These are phyloP conservation scores for Phyllosticta citriasiana DNA, from an alignment of 2,329 filamentous ascomycete species.

Conservation along the genomic window DNA sequence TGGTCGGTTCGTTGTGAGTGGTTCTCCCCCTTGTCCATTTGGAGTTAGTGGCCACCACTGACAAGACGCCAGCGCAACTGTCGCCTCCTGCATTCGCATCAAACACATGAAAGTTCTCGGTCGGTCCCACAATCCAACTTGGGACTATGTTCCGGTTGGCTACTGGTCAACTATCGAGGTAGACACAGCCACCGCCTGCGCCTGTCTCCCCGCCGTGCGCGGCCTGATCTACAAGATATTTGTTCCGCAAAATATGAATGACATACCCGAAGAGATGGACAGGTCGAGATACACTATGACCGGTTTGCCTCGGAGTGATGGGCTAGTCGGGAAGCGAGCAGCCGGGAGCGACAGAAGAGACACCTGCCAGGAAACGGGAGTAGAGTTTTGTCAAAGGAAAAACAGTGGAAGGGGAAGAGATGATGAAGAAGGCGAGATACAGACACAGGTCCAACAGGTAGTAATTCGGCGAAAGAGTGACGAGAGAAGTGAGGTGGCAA, in stretches of 20 bases:
- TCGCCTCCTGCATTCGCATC: slow-evolving; percentile 36
- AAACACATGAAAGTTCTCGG: slow-evolving; percentile 35
- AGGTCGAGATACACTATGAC: background rate
- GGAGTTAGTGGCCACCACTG: background rate
- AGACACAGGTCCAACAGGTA: background rate
- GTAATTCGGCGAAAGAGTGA: background rate
- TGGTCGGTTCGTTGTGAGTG: slow-evolving; percentile 29
- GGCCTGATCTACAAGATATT: slow-evolving; percentile 11
- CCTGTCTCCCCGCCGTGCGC: slow-evolving; percentile 23
- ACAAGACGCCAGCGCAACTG: slow-evolving; percentile 26
- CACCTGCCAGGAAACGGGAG: background rate
- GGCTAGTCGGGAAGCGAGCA: background rate
- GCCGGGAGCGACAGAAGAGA: background rate
- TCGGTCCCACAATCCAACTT: slow-evolving; percentile 30
- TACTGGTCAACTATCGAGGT: slow-evolving; percentile 29
- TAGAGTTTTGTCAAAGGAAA: background rate
- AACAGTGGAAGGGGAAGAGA: background rate
- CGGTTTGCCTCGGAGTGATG: background rate
- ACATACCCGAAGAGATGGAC: background rate
- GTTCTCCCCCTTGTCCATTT: background rate
- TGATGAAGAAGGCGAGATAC: background rate
- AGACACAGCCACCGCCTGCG: slow-evolving; percentile 27
- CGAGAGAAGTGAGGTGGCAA: background rate
- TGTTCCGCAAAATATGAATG: background rate
- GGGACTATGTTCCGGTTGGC: slow-evolving; percentile 24